Percentiles rank a stretch among this genome's conserved stretches.
Conservation (phyloP, 1,139 yeast genomes). For the Lipomyces yarrowii region DNA sequence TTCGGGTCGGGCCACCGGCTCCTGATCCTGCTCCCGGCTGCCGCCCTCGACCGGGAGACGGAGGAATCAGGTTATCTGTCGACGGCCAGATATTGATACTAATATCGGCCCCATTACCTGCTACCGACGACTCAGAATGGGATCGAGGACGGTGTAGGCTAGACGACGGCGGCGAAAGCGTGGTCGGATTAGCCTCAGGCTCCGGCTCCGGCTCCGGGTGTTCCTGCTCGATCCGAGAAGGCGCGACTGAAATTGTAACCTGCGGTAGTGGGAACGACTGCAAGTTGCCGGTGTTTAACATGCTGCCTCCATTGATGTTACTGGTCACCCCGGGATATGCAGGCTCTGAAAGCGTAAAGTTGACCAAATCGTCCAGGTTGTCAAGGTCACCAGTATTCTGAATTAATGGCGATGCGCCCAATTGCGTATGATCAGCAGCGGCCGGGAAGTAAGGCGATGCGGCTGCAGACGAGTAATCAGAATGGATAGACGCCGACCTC, state of each 20-base stretch:
- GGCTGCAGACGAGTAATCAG: slow-evolving; percentile 23
- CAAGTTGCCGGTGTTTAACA: background rate
- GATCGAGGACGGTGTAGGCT: slow-evolving; percentile 17
- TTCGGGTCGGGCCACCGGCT: slow-evolving; percentile 2
- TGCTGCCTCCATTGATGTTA: background rate
- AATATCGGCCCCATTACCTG: background rate
- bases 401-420: slow-evolving; percentile 14
- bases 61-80: background rate
- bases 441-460: slow-evolving; percentile 17
- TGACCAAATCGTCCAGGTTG: slow-evolving; percentile 15
- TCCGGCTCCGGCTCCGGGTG: background rate
- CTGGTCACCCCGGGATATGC: background rate
- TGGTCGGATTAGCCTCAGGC: background rate
- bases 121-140: slow-evolving; percentile 26
- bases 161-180: slow-evolving; percentile 16
- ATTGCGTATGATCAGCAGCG: slow-evolving; percentile 2
- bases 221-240: background rate
- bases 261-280: slow-evolving; percentile 16
- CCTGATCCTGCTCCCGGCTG: background rate
- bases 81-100: background rate
- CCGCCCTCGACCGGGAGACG: background rate
- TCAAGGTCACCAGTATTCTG: slow-evolving; percentile 10
- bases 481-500: slow-evolving; percentile 24
- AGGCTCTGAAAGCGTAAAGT: slow-evolving; percentile 18
- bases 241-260: slow-evolving; percentile 17